Percentiles rank a stretch among this genome's conserved stretches.
Evolutionary conservation across 2,329 filamentous ascomycete genomes (phyloP).

Genomic region (Calonectria montana): DNA sequence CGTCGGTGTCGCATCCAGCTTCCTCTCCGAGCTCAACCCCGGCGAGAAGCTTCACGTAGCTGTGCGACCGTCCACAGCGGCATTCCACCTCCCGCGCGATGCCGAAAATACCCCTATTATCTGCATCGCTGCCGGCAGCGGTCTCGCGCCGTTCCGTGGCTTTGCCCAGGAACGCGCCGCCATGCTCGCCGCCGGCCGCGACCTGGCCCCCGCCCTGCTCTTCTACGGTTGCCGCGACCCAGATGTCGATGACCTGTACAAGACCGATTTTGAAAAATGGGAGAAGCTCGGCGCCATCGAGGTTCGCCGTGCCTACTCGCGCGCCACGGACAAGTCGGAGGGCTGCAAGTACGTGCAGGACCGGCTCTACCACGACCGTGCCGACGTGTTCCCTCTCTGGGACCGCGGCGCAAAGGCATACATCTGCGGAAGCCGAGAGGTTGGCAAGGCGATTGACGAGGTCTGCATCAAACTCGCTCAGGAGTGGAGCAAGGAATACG

Average conservation of each 20-base stretch:
- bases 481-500: slow-evolving; percentile 42
- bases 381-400: slow-evolving; percentile 54
- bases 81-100: slow-evolving; percentile 62
- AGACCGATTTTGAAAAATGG: slow-evolving; percentile 69
- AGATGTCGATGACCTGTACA: slow-evolving; percentile 69
- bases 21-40: slow-evolving; percentile 62
- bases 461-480: slow-evolving; percentile 50
- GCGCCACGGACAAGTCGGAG: slow-evolving; percentile 53
- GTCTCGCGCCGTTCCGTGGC: slow-evolving; percentile 71
- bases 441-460: slow-evolving; percentile 61
- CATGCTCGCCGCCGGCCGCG: slow-evolving; percentile 60
- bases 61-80: slow-evolving; percentile 55
- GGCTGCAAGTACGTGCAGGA: slow-evolving; percentile 64
- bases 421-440: slow-evolving; percentile 70
- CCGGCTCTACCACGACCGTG: slow-evolving; percentile 50
- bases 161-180: slow-evolving; percentile 72
- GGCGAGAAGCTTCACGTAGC: slow-evolving; percentile 63
- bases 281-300: slow-evolving; percentile 60
- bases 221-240: slow-evolving; percentile 72
- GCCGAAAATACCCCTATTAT: slow-evolving; percentile 61
- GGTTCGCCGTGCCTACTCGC: slow-evolving; percentile 67
- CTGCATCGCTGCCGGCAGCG: slow-evolving; percentile 64
- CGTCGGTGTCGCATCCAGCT: slow-evolving; percentile 71
- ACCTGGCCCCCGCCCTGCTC: slow-evolving; percentile 70
- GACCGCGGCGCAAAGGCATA: slow-evolving; percentile 65